These are phyloP conservation scores for Geranium rotundifolium DNA, from an alignment of 345 rosid species.

Conservation along the genomic window DNA sequence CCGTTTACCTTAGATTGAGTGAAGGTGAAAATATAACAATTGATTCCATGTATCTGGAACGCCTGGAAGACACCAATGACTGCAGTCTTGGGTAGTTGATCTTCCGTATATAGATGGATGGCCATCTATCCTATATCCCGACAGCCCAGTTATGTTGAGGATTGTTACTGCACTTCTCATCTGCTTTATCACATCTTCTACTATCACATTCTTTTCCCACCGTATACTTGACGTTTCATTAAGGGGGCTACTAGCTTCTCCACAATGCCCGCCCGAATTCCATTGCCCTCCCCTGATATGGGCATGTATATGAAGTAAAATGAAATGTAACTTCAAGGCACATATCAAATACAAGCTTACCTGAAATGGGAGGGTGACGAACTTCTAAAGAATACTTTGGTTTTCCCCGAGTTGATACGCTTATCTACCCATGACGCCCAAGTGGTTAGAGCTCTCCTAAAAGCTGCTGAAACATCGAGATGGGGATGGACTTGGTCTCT, in stretches of 20 bases:
- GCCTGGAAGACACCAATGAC: slow-evolving; percentile 98
- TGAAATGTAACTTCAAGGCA: background rate
- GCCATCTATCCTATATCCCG: slow-evolving; percentile 56
- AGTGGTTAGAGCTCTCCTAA: slow-evolving; percentile 60
- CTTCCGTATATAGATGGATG: slow-evolving; percentile 68
- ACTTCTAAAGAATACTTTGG: slow-evolving; percentile 72
- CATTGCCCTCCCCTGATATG: slow-evolving; percentile 68
- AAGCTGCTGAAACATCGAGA: slow-evolving; percentile 66
- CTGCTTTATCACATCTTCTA: slow-evolving; percentile 40
- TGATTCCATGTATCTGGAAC: slow-evolving; percentile 90
- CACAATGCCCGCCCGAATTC: slow-evolving; percentile 85
- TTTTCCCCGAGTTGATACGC: slow-evolving; percentile 48
- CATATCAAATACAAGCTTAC: slow-evolving; percentile 17
- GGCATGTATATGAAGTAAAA: background rate
- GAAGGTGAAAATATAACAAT: slow-evolving; percentile 31
- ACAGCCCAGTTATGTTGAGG: slow-evolving; percentile 52
- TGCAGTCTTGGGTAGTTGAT: slow-evolving; percentile 64
- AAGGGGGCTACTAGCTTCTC: slow-evolving; percentile 51
- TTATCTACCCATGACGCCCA: slow-evolving; percentile 92
- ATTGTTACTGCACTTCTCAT: slow-evolving; percentile 64
- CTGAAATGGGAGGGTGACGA: slow-evolving; percentile 89
- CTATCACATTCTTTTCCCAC: slow-evolving; percentile 40
- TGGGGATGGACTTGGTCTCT: slow-evolving; percentile 51
- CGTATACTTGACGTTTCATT: slow-evolving; percentile 20
- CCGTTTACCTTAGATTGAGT: no score